A percentile compares a stretch with the other conserved stretches of the same genome.
phyloP scores from a whole-genome alignment of 129 eudicot genomes.

The Lactuca saligna region DNA sequence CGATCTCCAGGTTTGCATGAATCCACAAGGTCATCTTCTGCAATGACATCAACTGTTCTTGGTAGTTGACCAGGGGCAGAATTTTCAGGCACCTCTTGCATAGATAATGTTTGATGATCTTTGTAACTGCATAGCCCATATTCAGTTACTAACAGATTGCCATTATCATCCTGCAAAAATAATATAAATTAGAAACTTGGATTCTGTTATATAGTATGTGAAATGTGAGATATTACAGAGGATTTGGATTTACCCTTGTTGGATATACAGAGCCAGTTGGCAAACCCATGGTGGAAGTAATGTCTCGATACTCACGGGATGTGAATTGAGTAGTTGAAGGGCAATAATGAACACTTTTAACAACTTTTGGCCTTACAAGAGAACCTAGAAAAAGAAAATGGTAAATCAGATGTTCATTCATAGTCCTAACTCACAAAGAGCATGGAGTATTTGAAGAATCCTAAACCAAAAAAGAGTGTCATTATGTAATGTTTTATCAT shows the following conservation, averaged over 20 bases:
- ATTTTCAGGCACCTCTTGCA: conserved; percentile 99
- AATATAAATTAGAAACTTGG: conserved; percentile 7
- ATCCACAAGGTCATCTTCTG: conserved; percentile 94
- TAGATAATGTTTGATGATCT: conserved; percentile 92
- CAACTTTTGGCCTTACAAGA: conserved; percentile 99
- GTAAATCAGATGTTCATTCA: neutral
- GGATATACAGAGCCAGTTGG: conserved; percentile 99
- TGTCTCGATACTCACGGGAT: conserved; percentile 89
- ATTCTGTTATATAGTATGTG: neutral
- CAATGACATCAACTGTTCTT: conserved; percentile 84
- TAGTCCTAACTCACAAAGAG: neutral
- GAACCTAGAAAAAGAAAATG: conserved; percentile 55
- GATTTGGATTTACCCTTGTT: conserved; percentile 57
- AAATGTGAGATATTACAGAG: neutral
- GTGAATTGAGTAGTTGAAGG: conserved; percentile 74
- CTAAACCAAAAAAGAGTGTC: neutral
- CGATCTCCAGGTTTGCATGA: conserved; percentile 99
- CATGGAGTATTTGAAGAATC: neutral
- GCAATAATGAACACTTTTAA: conserved; percentile 97
- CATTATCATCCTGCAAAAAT: conserved; percentile 75
- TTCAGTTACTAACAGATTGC: conserved; percentile 89
- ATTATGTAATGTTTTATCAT: too few species aligned
- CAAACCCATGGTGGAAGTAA: conserved; percentile 87
- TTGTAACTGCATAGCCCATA: conserved; percentile 88
- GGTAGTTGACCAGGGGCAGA: conserved; percentile 99